Base-by-base conservation (phyloP, 2,329 filamentous ascomycete species). In the Sordariomycetes sp. region DNA sequence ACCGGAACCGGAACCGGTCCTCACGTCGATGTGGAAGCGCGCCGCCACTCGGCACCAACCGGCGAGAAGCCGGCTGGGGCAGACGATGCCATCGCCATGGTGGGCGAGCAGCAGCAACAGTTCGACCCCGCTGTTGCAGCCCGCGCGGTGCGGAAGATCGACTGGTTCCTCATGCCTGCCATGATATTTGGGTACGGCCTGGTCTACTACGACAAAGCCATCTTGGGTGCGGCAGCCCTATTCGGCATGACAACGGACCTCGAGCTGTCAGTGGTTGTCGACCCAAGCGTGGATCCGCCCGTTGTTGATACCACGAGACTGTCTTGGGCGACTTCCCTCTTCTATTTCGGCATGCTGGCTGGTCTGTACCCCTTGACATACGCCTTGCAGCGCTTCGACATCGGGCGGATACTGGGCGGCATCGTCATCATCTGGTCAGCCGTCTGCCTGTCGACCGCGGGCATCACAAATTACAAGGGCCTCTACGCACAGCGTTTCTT, bases 331-430 rank as follows among this genome's bases (percentile, higher is more conserved):
- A 86, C 81, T 0, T 86, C 79, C 0, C 65, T 86, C 46, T 86
- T 87, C 61, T 87, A 86, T 60, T 86, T 87, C 44, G 82, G 82
- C 24, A 83, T 84, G 79, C 66, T 88, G 3, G 75, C 72, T 1
- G 82, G 82, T 0, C 60, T 83, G 4, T 86, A 85, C 41, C 82
- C 82, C 2, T 76, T 86, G 71, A 79, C 79, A 0, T 84, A 81
- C 39, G 62, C 72, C 1, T 62, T 85, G 2, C 82, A 87, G 53
- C 71, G 73, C 15, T 82, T 85, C 59, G 64, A 75, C 39, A 65
- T 75, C 2, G 71, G 76, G n/a, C 66, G 68, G 30, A 71, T 82
- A 2, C 66, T 87, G 3, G 79, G 80, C 10, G 61, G 48, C 10
- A 60, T 79, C 3, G 76, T 84, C 3, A 57, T 83, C 32, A 34